Evolutionary conservation across 306 rosid species (phyloP).

Genomic region (Senna tora): DNA sequence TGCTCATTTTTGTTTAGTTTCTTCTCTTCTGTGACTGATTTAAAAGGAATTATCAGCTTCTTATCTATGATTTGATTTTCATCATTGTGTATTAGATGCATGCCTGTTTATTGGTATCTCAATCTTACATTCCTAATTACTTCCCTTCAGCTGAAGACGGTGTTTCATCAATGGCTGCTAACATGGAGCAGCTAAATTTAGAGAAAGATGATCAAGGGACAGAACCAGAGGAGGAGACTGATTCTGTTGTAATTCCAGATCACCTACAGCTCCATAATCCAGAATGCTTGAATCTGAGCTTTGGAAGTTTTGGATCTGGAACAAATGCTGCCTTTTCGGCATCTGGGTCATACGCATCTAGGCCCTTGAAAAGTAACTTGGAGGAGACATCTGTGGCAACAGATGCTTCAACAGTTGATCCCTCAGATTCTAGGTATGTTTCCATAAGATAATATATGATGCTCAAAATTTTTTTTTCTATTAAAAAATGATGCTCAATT

Average conservation of each 20-base stretch:
- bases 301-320: constrained; percentile 94
- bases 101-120: constrained; percentile 1
- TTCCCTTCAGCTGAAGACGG: constrained; percentile 66
- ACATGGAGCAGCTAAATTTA: constrained; percentile 74
- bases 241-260: constrained; percentile 90
- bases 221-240: constrained; percentile 69
- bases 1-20: neutral
- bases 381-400: constrained; percentile 75
- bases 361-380: constrained; percentile 56
- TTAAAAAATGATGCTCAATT: constrained; percentile 17
- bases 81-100: neutral
- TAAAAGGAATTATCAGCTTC: neutral
- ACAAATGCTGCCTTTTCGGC: constrained; percentile 51
- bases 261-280: constrained; percentile 90
- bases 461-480: no score
- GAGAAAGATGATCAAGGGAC: constrained; percentile 62
- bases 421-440: constrained; percentile 69
- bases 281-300: constrained; percentile 94
- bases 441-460: neutral
- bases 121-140: neutral
- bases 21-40: constrained; percentile 15
- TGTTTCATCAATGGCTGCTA: constrained; percentile 66
- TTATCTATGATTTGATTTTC: constrained; percentile 18
- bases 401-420: constrained; percentile 71
- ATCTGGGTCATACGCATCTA: constrained; percentile 53